Evolutionary conservation across 495 filamentous ascomycete genomes (phyloP).

Genomic region (Rhypophila decipiens): DNA sequence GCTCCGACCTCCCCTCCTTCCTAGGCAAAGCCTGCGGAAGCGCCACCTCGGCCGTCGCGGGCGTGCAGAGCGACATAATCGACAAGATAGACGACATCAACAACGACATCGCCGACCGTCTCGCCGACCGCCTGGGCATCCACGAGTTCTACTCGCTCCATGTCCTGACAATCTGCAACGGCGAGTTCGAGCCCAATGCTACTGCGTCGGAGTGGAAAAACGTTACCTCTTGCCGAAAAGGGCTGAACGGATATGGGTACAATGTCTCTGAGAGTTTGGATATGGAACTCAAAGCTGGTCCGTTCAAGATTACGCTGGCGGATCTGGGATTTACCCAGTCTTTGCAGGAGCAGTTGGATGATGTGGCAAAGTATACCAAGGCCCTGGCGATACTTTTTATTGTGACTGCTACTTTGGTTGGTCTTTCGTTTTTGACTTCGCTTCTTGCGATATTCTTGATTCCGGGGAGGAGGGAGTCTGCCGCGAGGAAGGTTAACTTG

Average conservation of each 20-base stretch:
- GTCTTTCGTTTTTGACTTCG: constrained; percentile 47
- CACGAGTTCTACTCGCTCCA: constrained; percentile 72
- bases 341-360: constrained; percentile 54
- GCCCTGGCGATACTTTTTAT: constrained; percentile 61
- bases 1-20: constrained; percentile 11
- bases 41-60: constrained; percentile 21
- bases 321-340: constrained; percentile 57
- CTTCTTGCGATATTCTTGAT: constrained; percentile 35
- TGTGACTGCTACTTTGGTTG: constrained; percentile 51
- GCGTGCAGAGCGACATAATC: constrained; percentile 25
- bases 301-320: constrained; percentile 42
- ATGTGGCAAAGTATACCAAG: constrained; percentile 39
- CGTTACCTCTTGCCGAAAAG: constrained; percentile 58
- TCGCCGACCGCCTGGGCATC: constrained; percentile 47
- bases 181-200: constrained; percentile 49
- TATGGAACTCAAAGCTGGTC: constrained; percentile 44
- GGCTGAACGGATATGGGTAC: constrained; percentile 51
- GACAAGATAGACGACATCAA: constrained; percentile 24
- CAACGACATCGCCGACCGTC: constrained; percentile 23
- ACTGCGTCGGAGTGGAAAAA: constrained; percentile 47
- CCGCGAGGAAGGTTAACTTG: constrained; percentile 5
- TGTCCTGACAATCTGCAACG: constrained; percentile 62
- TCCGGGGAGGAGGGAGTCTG: constrained; percentile 17
- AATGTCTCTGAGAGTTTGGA: constrained; percentile 53
- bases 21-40: constrained; percentile 18